A percentile compares a stretch with the other conserved stretches of the same genome.
phyloP scores from a whole-genome alignment of 192 early-diverging fungal species.

The Mortierella antarctica region DNA sequence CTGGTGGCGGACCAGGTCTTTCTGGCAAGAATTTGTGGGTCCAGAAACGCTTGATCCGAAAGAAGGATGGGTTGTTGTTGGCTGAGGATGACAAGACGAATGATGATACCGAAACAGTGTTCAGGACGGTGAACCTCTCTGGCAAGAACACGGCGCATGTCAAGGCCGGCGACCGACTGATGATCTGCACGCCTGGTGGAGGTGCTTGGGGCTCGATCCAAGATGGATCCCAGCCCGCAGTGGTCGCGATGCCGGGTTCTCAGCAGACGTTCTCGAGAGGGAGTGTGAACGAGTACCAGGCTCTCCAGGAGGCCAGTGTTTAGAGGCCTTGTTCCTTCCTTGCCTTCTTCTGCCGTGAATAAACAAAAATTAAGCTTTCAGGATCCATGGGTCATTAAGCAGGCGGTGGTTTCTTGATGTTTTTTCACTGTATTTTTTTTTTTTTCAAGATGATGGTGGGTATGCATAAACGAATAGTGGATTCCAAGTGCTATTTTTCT shows the following conservation, averaged over 20 bases:
- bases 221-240: conserved; percentile 2
- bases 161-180: conserved; percentile 80
- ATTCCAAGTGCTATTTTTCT: no score
- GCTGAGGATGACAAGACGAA: background rate
- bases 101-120: conserved; percentile 29
- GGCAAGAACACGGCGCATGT: conserved; percentile 91
- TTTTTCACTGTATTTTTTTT: no score
- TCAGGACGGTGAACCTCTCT: conserved; percentile 74
- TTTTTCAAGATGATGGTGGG: no score
- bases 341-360: no score
- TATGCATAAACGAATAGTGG: no score
- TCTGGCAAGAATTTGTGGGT: conserved; percentile 85
- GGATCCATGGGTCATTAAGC: no score
- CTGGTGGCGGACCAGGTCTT: conserved; percentile 79
- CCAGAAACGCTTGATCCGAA: conserved; percentile 56
- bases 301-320: conserved; percentile 47
- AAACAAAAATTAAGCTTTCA: no score
- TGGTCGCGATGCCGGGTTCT: background rate
- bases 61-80: conserved; percentile 42
- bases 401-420: no score
- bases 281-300: conserved; percentile 42
- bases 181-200: conserved; percentile 92
- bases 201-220: conserved; percentile 78
- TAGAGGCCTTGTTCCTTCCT: background rate
- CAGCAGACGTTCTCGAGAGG: conserved; percentile 25